A percentile compares a stretch with the other conserved stretches of the same genome.
Conservation (phyloP, 331 rosid genomes). For the Dryas integrifolia region DNA sequence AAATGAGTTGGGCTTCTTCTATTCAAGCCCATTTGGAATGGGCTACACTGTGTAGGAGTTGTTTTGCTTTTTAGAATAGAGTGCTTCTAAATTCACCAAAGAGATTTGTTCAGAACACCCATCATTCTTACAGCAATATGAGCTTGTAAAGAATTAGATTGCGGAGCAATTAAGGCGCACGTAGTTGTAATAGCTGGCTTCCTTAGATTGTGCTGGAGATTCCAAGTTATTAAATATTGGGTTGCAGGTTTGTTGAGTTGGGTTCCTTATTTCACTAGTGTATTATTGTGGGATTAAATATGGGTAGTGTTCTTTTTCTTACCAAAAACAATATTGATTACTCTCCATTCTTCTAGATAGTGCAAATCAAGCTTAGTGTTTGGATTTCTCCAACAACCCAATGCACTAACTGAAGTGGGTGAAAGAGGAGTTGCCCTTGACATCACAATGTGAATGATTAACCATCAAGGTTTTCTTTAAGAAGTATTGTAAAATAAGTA, state of each 20-base stretch:
- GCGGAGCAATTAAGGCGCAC: too few relatives aligned
- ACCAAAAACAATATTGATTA: background rate
- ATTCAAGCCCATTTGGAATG: background rate
- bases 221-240: background rate
- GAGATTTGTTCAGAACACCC: too few relatives aligned
- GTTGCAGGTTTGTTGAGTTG: background rate
- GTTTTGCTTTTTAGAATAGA: too few relatives aligned
- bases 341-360: background rate
- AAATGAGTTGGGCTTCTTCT: background rate
- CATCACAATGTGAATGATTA: background rate
- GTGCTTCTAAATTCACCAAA: too few relatives aligned
- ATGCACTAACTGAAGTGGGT: background rate
- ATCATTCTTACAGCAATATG: too few relatives aligned
- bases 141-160: too few relatives aligned
- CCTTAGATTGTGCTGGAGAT: background rate
- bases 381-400: background rate
- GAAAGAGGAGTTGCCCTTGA: background rate
- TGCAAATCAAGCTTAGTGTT: background rate
- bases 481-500: too few relatives aligned
- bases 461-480: background rate
- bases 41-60: background rate
- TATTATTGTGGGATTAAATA: slow-evolving; percentile 2
- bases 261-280: background rate
- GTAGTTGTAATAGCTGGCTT: background rate
- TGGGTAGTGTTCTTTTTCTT: too few relatives aligned